Base-by-base conservation (phyloP, 805 yeast species). In the Ogataea pilisensis region DNA sequence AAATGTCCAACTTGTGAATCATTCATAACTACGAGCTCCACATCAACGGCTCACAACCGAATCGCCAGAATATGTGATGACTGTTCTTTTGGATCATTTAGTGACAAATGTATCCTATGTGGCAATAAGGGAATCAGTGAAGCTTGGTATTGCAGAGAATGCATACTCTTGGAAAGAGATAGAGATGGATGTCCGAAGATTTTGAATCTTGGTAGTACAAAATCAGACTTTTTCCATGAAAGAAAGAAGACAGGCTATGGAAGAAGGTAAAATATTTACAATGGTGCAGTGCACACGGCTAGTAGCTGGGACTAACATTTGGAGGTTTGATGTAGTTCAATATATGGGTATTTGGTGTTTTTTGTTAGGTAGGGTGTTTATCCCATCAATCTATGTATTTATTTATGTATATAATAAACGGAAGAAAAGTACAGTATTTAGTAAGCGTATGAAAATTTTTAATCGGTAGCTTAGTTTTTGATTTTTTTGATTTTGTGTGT, bases 121-220 rank as follows among this genome's bases (percentile, higher is more conserved):
- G 50, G 56, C 5, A 68, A 69, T 21, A 66, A 63, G 33, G 87
- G 89, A 5, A 73, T 73, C 8, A 72, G 73, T 12, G 84, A 80
- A 42, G 95, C 96, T 0, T 84, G 69, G 53, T 91, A 86, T 60
- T 90, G 98, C 56, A 71, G 76, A 48, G 95, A 88, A 57, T 90
- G 98, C 61, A 90, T 88, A 5, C 57, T 76, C 36, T 55, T 76
- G 31, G 97, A 89, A 56, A 80, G 78, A 54, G 87, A 85, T 56
- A 68, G 95, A 33, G 96, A 90, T 59, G 98, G 98, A 1, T 90
- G 98, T 65, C 97, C 97, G 1, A 75, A 82, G 51, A 78, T 90
- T 39, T 60, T 83, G 14, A 90, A 88, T 55, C 68, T 88, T 35
- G 96, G 97, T 8, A 76, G 87, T n/a, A 75, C 79, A 38, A 74